These are phyloP conservation scores for Spathaspora sp. DNA, from an alignment of 1,139 yeast species.

Conservation along the genomic window DNA sequence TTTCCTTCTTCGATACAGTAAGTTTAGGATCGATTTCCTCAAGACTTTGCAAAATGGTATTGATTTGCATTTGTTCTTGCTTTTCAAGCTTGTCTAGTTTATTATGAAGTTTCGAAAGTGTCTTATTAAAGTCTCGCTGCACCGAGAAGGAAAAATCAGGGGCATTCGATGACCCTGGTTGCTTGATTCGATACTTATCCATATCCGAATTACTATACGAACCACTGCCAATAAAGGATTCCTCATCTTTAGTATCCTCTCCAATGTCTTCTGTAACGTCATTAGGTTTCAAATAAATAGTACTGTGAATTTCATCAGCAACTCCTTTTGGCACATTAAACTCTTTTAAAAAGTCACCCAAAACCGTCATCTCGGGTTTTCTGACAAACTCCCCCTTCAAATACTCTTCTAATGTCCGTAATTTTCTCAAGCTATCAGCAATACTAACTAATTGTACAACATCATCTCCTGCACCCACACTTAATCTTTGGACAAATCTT, in stretches of 20 bases:
- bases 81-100: constrained; percentile 28
- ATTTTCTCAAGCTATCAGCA: constrained; percentile 31
- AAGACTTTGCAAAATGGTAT: constrained; percentile 20
- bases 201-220: constrained; percentile 8
- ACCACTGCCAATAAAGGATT: constrained; percentile 16
- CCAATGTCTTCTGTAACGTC: constrained; percentile 8
- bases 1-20: constrained; percentile 25
- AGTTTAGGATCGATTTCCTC: constrained; percentile 30
- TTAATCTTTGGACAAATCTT: constrained; percentile 36
- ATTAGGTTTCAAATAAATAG: constrained; percentile 21
- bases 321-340: constrained; percentile 31
- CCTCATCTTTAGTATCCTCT: background rate
- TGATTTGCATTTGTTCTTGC: constrained; percentile 24
- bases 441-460: constrained; percentile 31
- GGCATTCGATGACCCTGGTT: background rate
- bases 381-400: constrained; percentile 19
- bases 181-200: constrained; percentile 19
- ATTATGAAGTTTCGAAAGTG: constrained; percentile 30
- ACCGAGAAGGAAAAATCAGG: constrained; percentile 24
- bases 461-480: constrained; percentile 36
- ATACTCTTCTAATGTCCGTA: constrained; percentile 23
- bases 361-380: constrained; percentile 11
- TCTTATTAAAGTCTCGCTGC: constrained; percentile 26
- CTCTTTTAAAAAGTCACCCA: constrained; percentile 21
- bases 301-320: constrained; percentile 25